A percentile compares a stretch with the other conserved stretches of the same genome.
phyloP scores from a whole-genome alignment of 208 protist species.

The Leishmania arabica region DNA sequence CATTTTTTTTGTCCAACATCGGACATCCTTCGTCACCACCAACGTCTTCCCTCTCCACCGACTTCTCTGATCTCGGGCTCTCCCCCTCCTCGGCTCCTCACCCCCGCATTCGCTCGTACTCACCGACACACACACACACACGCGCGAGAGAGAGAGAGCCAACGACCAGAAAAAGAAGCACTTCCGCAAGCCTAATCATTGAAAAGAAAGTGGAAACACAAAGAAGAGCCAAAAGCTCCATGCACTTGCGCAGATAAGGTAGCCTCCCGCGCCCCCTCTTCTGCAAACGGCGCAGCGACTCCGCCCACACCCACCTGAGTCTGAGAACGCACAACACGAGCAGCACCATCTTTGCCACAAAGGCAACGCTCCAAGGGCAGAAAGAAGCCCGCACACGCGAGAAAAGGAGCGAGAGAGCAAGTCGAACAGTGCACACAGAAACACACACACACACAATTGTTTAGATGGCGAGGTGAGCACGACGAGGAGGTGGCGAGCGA shows the following conservation, averaged over 20 bases:
- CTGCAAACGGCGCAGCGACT: neutral
- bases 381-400: neutral
- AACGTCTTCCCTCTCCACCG: neutral
- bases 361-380: neutral
- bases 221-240: neutral
- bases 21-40: neutral
- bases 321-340: neutral
- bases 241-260: too few relatives aligned
- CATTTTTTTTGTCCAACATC: neutral
- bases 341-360: too few relatives aligned
- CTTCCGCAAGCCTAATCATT: too few relatives aligned
- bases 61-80: too few relatives aligned
- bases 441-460: neutral
- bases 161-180: neutral
- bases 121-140: neutral
- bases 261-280: neutral
- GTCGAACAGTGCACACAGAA: neutral
- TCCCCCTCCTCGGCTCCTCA: neutral
- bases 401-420: neutral
- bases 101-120: neutral
- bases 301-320: neutral
- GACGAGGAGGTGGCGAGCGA: neutral
- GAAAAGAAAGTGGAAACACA: neutral
- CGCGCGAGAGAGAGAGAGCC: too few relatives aligned
- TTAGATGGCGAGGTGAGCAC: neutral